phyloP scores from a whole-genome alignment of 2,329 filamentous ascomycete genomes.

The Tothia fuscella region DNA sequence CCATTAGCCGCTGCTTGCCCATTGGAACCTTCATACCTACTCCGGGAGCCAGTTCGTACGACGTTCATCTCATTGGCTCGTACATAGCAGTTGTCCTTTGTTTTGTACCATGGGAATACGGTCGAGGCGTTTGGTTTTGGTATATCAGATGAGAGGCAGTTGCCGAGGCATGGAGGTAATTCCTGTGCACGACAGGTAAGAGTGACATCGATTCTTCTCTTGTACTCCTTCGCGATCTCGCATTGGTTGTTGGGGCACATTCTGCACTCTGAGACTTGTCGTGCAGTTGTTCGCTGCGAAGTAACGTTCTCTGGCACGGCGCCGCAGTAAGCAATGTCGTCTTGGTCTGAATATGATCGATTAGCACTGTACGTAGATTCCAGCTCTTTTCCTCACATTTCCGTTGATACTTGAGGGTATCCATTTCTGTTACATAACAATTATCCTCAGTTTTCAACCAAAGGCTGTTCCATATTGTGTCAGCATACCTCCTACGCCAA shows the following conservation, averaged over 20 bases:
- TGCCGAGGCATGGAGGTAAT: background rate
- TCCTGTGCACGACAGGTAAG: slow-evolving; percentile 6
- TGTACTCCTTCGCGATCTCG: background rate
- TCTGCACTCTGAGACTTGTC: background rate
- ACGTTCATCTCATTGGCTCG: too few relatives aligned
- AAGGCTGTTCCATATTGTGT: background rate
- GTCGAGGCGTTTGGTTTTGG: background rate
- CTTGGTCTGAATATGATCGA: background rate
- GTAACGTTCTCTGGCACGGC: background rate
- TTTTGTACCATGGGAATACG: background rate
- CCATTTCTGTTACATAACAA: slow-evolving; percentile 2
- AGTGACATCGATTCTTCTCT: background rate
- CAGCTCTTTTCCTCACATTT: background rate
- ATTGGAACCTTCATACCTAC: background rate
- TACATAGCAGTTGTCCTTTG: slow-evolving; percentile 4
- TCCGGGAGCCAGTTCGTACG: background rate
- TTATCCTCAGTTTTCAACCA: slow-evolving; percentile 1
- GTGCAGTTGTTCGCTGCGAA: background rate
- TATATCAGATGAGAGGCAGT: background rate
- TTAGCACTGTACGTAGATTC: background rate
- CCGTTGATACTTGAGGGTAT: slow-evolving; percentile 2
- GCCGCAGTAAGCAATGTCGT: background rate
- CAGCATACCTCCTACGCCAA: background rate
- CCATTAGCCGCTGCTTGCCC: background rate
- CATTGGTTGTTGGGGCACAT: slow-evolving; percentile 3